Conservation (phyloP, 2,329 filamentous ascomycete genomes). For the Knufia petricola region DNA sequence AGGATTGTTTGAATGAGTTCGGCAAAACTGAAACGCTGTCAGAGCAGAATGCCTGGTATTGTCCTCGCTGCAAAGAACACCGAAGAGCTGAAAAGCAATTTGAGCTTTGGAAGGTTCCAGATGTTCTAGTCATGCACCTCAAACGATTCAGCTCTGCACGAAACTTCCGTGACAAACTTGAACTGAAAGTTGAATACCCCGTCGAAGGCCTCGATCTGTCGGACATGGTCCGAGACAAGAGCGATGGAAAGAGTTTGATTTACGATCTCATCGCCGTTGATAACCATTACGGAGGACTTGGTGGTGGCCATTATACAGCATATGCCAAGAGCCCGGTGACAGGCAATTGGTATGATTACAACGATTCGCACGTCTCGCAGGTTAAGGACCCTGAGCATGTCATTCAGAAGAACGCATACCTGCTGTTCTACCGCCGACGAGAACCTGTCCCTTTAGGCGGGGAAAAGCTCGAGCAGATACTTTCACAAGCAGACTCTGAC, state of each 20-base stretch:
- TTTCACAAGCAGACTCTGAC: slow-evolving; percentile 43
- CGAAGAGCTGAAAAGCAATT: slow-evolving; percentile 91
- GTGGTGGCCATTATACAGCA: slow-evolving; percentile 93
- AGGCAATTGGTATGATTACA: slow-evolving; percentile 88
- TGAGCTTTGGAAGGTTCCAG: slow-evolving; percentile 91
- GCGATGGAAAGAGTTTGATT: slow-evolving; percentile 69
- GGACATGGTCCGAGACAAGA: slow-evolving; percentile 65
- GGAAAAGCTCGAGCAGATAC: slow-evolving; percentile 59
- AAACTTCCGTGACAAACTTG: slow-evolving; percentile 78
- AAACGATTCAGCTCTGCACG: slow-evolving; percentile 88
- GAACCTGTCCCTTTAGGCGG: slow-evolving; percentile 70
- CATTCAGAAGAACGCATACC: slow-evolving; percentile 71
- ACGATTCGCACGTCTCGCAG: slow-evolving; percentile 66
- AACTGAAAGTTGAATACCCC: slow-evolving; percentile 84
- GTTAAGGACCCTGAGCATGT: slow-evolving; percentile 52
- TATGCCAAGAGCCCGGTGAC: slow-evolving; percentile 88
- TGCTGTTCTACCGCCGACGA: slow-evolving; percentile 89
- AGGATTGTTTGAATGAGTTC: slow-evolving; percentile 90
- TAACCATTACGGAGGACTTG: slow-evolving; percentile 87
- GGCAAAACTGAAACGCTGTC: slow-evolving; percentile 88
- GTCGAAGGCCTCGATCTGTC: slow-evolving; percentile 77
- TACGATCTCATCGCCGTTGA: slow-evolving; percentile 95
- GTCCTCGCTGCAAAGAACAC: slow-evolving; percentile 88
- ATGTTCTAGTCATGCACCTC: slow-evolving; percentile 88
- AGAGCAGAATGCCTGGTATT: slow-evolving; percentile 96